A percentile compares a stretch with the other conserved stretches of the same genome.
These are phyloP conservation scores for Cornus controversa DNA, from an alignment of 148 eudicot genomes.

Conservation along the genomic window DNA sequence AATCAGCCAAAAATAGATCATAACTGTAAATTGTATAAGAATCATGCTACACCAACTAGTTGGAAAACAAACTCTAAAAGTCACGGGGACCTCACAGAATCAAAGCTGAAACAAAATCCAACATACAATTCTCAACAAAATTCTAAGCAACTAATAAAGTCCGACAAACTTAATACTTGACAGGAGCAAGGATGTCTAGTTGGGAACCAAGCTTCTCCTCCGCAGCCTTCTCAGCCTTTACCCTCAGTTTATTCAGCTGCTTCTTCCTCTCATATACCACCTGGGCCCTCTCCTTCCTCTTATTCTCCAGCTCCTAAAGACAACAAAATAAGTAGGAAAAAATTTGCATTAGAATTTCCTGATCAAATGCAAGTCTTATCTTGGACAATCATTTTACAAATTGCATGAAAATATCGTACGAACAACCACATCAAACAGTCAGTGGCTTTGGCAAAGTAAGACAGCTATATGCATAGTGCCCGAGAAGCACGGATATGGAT, in stretches of 20 bases:
- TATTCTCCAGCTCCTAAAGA: slow-evolving; percentile 63
- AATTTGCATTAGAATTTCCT: background rate
- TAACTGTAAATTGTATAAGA: no score
- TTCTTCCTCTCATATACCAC: slow-evolving; percentile 55
- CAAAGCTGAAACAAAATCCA: no score
- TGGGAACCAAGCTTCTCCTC: slow-evolving; percentile 68
- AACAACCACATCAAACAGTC: no score
- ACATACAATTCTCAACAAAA: background rate
- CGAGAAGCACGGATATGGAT: no score
- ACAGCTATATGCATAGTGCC: no score
- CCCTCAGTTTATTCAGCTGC: slow-evolving; percentile 47
- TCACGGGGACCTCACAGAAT: no score
- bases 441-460: background rate
- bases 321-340: background rate
- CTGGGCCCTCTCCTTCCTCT: slow-evolving; percentile 68
- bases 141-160: background rate
- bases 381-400: background rate
- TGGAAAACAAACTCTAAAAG: background rate
- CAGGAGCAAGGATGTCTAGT: slow-evolving; percentile 54
- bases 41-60: background rate
- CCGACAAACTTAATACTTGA: slow-evolving; percentile 40
- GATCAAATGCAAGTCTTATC: background rate
- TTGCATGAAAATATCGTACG: background rate
- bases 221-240: slow-evolving; percentile 57
- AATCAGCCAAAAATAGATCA: background rate